Evolutionary conservation across 1,284 basidiomycete species (phyloP), one percentile per base, ranked within the genome.

Genomic region (Inonotus obliquus): DNA sequence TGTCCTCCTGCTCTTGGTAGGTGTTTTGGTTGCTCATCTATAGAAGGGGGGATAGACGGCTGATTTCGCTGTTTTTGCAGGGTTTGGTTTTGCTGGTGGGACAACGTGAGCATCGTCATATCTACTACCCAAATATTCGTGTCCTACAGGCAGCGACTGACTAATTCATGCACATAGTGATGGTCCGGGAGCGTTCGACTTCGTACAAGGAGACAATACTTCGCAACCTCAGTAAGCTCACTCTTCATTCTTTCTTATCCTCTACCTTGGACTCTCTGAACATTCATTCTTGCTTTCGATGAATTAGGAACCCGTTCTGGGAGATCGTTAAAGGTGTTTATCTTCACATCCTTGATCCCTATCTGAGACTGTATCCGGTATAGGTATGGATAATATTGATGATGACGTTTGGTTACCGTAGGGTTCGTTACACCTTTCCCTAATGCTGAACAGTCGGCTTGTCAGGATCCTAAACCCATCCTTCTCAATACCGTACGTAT

Each of bases 381-480:
- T 7, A n/a, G n/a, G n/a, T n/a, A n/a, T n/a, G n/a, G n/a, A n/a
- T n/a, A n/a, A n/a, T 21, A 1, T 29, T 59, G 52, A 64, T 57
- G 66, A 61, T 67, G 62, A 64, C 45, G 23, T 44, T 32, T 52
- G 49, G 32, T 32, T 32, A 32, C 9, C 9, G 32, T 32, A 32
- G 83, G 81, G 65, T 82, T 79, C n/a, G 71, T 93, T 57, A 92
- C 89, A 7, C 85, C 88, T 23, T 54, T 71, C 1, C 86, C 89
- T 0, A 77, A 77, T 23, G 72, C 76, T 58, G 80, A 81, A 59
- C 89, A 94, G 69, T 76, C 80, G 61, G 82, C 80, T 14, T 93
- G 92, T 72, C 92, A 94, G 60, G 73, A 76, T 67, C 90, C 91
- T n/a, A 93, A 93, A 72, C 88, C 90, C 4, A 87, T 94, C 67